phyloP scores from a whole-genome alignment of 768 basidiomycete genomes.

The Naganishia randhawae region DNA sequence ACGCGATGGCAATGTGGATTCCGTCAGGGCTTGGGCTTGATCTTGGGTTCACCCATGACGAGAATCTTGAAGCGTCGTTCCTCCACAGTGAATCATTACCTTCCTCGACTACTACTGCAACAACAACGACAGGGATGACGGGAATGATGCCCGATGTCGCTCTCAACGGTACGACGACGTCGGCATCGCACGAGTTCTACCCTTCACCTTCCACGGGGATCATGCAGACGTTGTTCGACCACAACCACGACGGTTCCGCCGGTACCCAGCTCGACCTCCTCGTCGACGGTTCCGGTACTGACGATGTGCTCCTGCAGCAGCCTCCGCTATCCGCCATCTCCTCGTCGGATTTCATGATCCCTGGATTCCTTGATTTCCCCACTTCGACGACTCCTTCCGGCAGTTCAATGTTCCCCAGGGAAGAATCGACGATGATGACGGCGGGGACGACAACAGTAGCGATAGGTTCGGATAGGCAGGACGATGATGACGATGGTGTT shows the following conservation, averaged over 20 bases:
- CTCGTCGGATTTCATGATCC: neutral
- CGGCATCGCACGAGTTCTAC: no score
- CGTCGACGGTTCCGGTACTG: neutral
- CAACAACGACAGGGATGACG: neutral
- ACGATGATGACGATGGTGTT: neutral
- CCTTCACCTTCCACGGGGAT: slow-evolving; percentile 2
- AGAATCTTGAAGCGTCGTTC: neutral
- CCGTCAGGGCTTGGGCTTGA: slow-evolving; percentile 10
- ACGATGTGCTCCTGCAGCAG: neutral
- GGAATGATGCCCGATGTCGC: no score
- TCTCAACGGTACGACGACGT: no score
- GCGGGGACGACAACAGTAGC: no score
- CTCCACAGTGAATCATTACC: neutral
- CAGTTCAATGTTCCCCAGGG: neutral
- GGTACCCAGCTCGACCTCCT: neutral
- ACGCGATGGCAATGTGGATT: slow-evolving; percentile 8
- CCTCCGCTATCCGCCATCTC: slow-evolving; percentile 4
- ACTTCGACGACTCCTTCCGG: neutral
- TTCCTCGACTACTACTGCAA: neutral
- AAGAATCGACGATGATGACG: neutral
- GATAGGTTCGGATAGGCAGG: neutral
- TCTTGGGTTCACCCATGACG: neutral
- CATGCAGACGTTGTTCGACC: slow-evolving; percentile 19
- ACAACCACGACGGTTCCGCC: neutral
- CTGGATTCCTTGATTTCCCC: neutral